Percentiles rank a stretch among this genome's conserved stretches.
phyloP scores from a whole-genome alignment of 108 stramenopile genomes.

The Hondaea fermentalgiana region DNA sequence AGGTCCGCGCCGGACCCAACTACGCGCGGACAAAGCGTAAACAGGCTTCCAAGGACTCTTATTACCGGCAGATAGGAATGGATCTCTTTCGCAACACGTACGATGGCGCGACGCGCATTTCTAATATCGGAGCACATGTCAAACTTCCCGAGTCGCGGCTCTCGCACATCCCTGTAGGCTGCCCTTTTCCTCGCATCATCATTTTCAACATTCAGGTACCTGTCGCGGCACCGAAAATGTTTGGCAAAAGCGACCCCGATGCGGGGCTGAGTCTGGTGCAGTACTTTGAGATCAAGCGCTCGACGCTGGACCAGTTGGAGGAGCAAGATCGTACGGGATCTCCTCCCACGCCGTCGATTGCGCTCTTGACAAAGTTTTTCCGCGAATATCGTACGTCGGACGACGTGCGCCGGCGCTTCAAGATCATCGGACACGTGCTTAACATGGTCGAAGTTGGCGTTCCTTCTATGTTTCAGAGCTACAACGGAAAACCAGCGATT shows the following conservation, averaged over 20 bases:
- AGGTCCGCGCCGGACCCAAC: not conserved
- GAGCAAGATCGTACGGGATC: not conserved
- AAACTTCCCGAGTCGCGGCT: not conserved
- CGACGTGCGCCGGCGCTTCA: constrained; percentile 8
- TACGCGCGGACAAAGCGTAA: not conserved
- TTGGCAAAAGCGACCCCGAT: not conserved
- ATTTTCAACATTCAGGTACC: not conserved
- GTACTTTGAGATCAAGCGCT: constrained; percentile 10
- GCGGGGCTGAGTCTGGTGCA: not conserved
- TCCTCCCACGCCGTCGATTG: not conserved
- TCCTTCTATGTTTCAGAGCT: constrained; percentile 16
- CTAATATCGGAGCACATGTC: not conserved
- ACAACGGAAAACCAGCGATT: constrained; percentile 34
- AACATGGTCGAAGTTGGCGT: constrained; percentile 29
- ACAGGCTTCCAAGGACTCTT: not conserved
- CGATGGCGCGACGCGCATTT: not conserved
- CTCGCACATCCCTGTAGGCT: not conserved
- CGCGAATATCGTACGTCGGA: not conserved
- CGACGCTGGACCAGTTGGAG: not conserved
- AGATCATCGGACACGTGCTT: not conserved
- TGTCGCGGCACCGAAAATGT: not conserved
- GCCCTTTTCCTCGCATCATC: not conserved
- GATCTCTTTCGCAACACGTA: constrained; percentile 4
- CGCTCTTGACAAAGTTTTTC: not conserved
- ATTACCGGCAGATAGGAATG: not conserved